Evolutionary conservation across 768 basidiomycete species (phyloP).

Genomic region (Chalciporus sphaerocephalus): DNA sequence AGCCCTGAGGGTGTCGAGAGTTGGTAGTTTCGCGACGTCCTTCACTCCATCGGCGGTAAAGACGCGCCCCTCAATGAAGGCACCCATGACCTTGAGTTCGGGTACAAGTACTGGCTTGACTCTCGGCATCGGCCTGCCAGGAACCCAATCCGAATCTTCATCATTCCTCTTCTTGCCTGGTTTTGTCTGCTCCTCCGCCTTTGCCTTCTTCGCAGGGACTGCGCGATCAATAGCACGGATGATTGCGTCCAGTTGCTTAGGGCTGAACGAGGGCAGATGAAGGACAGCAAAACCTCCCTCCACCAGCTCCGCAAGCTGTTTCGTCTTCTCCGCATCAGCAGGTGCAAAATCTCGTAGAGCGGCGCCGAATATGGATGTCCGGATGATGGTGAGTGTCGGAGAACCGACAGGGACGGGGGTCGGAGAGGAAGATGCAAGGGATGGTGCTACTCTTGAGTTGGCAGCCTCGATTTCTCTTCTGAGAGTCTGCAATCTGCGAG

Average conservation of each 20-base stretch:
- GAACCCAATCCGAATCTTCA: conserved; percentile 58
- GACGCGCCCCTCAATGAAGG: conserved; percentile 71
- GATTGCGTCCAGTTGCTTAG: conserved; percentile 65
- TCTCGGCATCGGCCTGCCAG: conserved; percentile 65
- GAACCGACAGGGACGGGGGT: conserved; percentile 27
- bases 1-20: conserved; percentile 68
- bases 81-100: conserved; percentile 70
- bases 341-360: conserved; percentile 59
- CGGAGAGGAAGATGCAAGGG: conserved; percentile 33
- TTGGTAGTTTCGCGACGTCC: conserved; percentile 69
- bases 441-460: conserved; percentile 36
- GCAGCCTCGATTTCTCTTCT: conserved; percentile 64
- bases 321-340: conserved; percentile 45
- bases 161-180: conserved; percentile 47
- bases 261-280: conserved; percentile 61
- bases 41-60: conserved; percentile 57
- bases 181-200: conserved; percentile 47
- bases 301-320: conserved; percentile 52
- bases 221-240: conserved; percentile 63
- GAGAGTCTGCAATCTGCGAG: conserved; percentile 61
- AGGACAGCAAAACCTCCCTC: conserved; percentile 64
- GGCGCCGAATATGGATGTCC: conserved; percentile 77
- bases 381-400: conserved; percentile 65
- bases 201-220: conserved; percentile 55
- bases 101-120: conserved; percentile 53